Evolutionary conservation across 192 early-diverging fungal genomes (phyloP).

Genomic region (Coemansia guatemalensis): DNA sequence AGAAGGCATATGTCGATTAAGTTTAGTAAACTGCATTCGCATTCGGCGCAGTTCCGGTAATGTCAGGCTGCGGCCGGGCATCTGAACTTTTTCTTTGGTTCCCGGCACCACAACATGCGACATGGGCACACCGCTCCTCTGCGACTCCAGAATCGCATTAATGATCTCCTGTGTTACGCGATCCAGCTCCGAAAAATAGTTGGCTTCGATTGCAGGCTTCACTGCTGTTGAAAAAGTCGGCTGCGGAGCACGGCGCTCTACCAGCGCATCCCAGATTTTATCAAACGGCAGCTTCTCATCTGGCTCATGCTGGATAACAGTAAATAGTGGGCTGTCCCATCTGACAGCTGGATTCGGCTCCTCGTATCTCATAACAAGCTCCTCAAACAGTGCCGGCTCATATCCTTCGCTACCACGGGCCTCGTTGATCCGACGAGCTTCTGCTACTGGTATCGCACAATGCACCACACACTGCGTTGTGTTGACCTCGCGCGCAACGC

Average conservation of each 20-base stretch:
- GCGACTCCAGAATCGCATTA: slow-evolving; percentile 71
- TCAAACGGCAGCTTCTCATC: slow-evolving; percentile 58
- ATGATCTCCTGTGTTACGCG: slow-evolving; percentile 77
- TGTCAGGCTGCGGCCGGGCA: slow-evolving; percentile 75
- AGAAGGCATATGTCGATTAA: slow-evolving; percentile 87
- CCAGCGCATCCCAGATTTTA: slow-evolving; percentile 73
- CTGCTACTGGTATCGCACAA: slow-evolving; percentile 58
- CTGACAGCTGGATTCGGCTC: slow-evolving; percentile 87
- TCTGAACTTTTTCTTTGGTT: slow-evolving; percentile 35
- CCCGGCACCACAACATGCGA: slow-evolving; percentile 61
- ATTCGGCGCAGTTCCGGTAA: slow-evolving; percentile 78
- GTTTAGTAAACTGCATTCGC: slow-evolving; percentile 77
- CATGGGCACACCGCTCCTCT: slow-evolving; percentile 64
- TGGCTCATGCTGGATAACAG: slow-evolving; percentile 71
- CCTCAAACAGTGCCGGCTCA: slow-evolving; percentile 58
- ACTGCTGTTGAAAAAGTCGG: slow-evolving; percentile 87
- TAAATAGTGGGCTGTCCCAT: slow-evolving; percentile 98
- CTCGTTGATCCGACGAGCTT: slow-evolving; percentile 59
- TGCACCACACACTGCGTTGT: slow-evolving; percentile 88
- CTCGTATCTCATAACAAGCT: slow-evolving; percentile 86
- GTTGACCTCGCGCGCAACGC: slow-evolving; percentile 77
- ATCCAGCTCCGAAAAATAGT: slow-evolving; percentile 91
- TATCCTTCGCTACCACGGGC: slow-evolving; percentile 50
- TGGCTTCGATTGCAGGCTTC: slow-evolving; percentile 88
- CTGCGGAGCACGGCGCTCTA: slow-evolving; percentile 69